Base-by-base conservation (phyloP, 2,329 filamentous ascomycete genomes). In the Aspergillus ustus region DNA sequence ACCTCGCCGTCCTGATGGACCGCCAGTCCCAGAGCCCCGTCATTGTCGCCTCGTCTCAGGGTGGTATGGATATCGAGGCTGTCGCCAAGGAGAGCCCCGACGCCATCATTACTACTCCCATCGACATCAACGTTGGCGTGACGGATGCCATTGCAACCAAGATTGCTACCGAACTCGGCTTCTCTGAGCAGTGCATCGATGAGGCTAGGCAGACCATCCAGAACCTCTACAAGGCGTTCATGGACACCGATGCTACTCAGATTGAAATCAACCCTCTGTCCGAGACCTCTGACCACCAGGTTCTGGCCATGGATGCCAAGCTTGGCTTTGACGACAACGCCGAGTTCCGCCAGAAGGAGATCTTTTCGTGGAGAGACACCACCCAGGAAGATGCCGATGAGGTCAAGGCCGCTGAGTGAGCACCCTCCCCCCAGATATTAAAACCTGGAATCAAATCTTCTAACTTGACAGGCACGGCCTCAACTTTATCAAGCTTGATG, bases 401-500 rank as follows among this genome's bases (percentile, higher is more conserved):
- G 85, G 94, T 99, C 75, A 94, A 94, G 82, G 95, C 95, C 73
- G 93, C 93, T 74, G 85, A 96, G 86, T 93, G 89, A 62, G 80
- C 52, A 29, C 28, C 11, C n/a, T n/a, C n/a, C n/a, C n/a, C n/a
- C 22, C 28, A 22, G 20, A 44, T 40, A 29, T 19, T 29, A 20
- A 54, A 44, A 28, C 22, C 31, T 13, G 22, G 20, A 19, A 44
- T 20, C 34, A n/a, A 29, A 3, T 11, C 13, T 63, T 62, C 68
- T 70, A 60, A 71, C n/a, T n/a, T 31, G 44, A 11, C 25, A 82
- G 80, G 62, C 74, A 83, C 70, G 92, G 92, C 74, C 88, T 99
- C 70, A 99, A 99, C 89, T 99, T 99, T 85, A 99, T 99, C 87
- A 99, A 99, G 88, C 90, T 99, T 65, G 95, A 98, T 77, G 95